phyloP scores from a whole-genome alignment of 805 yeast genomes.

The Saccharomyces paradoxus region DNA sequence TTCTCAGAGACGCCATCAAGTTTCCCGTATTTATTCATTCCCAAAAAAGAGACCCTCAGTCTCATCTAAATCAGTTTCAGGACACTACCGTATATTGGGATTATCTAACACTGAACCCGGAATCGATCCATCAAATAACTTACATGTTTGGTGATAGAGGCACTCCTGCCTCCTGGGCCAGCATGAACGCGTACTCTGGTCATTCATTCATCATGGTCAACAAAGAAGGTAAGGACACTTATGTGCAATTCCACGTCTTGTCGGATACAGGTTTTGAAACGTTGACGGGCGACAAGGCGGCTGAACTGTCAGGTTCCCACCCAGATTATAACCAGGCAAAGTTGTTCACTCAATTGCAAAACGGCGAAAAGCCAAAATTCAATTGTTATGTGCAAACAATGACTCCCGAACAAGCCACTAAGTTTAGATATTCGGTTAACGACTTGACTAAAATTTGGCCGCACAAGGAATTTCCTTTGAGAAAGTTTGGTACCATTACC shows the following conservation, averaged over 20 bases:
- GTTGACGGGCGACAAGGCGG: constrained; percentile 40
- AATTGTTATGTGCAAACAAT: constrained; percentile 51
- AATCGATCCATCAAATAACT: constrained; percentile 48
- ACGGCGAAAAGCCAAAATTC: constrained; percentile 45
- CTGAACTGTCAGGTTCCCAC: constrained; percentile 37
- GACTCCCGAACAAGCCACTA: constrained; percentile 72
- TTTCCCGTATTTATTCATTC: constrained; percentile 86
- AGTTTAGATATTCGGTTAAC: constrained; percentile 69
- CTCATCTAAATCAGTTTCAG: constrained; percentile 33
- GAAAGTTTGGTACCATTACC: constrained; percentile 60
- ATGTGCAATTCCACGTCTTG: constrained; percentile 48
- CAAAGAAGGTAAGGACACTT: constrained; percentile 41
- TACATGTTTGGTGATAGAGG: constrained; percentile 55
- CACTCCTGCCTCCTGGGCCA: constrained; percentile 45
- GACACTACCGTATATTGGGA: constrained; percentile 55
- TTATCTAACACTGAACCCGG: constrained; percentile 46
- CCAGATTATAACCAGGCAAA: constrained; percentile 42
- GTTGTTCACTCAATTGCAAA: constrained; percentile 38
- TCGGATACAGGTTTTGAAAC: constrained; percentile 45
- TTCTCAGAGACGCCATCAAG: constrained; percentile 67
- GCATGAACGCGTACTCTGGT: constrained; percentile 58
- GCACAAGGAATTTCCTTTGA: constrained; percentile 71
- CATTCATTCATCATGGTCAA: constrained; percentile 55
- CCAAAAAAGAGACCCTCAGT: constrained; percentile 71
- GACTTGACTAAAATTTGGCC: constrained; percentile 91